Evolutionary conservation across 1,284 basidiomycete species (phyloP).

Genomic region (Porogramme epimiltina): DNA sequence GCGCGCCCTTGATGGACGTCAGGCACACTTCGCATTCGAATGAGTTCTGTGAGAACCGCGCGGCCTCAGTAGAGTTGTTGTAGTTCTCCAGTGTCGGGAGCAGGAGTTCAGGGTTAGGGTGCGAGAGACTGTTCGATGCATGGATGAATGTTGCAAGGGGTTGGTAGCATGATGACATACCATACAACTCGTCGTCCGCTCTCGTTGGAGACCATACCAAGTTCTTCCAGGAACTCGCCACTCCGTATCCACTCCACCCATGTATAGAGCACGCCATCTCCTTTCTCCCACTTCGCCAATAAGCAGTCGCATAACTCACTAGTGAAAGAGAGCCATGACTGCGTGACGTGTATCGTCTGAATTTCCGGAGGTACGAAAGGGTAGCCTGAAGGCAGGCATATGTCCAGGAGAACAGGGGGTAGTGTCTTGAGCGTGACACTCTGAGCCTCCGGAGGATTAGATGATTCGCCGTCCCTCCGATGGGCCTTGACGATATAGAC

Average conservation of each 20-base stretch:
- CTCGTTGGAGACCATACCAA: slow-evolving; percentile 33
- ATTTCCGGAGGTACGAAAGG: slow-evolving; percentile 59
- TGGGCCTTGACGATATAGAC: slow-evolving; percentile 26
- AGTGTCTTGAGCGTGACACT: slow-evolving; percentile 43
- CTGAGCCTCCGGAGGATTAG: slow-evolving; percentile 14
- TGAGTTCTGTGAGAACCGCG: slow-evolving; percentile 59
- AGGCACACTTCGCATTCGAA: slow-evolving; percentile 74
- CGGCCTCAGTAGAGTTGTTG: slow-evolving; percentile 46
- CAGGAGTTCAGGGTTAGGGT: slow-evolving; percentile 57
- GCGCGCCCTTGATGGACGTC: slow-evolving; percentile 65
- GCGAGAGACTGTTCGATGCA: slow-evolving; percentile 46
- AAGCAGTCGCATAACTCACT: slow-evolving; percentile 43
- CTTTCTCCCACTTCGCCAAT: slow-evolving; percentile 56
- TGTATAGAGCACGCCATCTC: slow-evolving; percentile 61
- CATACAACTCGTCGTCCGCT: slow-evolving; percentile 39
- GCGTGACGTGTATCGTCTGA: slow-evolving; percentile 52
- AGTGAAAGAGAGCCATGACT: slow-evolving; percentile 57
- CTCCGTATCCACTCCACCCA: slow-evolving; percentile 73
- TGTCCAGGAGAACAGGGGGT: slow-evolving; percentile 61
- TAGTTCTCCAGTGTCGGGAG: slow-evolving; percentile 48
- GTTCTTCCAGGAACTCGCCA: slow-evolving; percentile 55
- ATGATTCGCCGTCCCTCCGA: slow-evolving; percentile 9
- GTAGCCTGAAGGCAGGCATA: slow-evolving; percentile 59
- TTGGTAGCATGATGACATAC: slow-evolving; percentile 36
- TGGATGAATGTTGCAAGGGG: background rate